Evolutionary conservation across 2,329 filamentous ascomycete species (phyloP).

Genomic region (Diaporthe eres): DNA sequence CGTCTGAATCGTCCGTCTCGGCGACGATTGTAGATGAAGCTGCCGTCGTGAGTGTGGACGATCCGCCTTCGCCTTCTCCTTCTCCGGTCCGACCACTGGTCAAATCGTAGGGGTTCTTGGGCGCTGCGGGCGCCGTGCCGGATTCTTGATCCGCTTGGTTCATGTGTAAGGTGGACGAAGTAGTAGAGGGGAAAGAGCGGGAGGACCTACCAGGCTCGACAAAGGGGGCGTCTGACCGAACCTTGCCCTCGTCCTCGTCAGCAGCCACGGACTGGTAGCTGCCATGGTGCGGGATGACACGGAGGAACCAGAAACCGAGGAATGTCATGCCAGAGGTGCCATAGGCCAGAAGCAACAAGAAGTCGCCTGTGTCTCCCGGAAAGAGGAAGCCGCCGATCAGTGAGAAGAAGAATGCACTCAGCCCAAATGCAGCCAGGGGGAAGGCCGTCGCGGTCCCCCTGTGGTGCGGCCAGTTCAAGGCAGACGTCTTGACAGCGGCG

Average conservation of each 20-base stretch:
- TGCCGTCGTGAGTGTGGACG: slow-evolving; percentile 43
- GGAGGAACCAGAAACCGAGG: slow-evolving; percentile 86
- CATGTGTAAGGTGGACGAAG: slow-evolving; percentile 48
- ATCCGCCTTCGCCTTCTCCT: slow-evolving; percentile 23
- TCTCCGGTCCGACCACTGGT: slow-evolving; percentile 40
- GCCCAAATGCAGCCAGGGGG: slow-evolving; percentile 90
- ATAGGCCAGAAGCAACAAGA: slow-evolving; percentile 83
- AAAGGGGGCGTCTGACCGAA: slow-evolving; percentile 58
- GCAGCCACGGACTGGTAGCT: slow-evolving; percentile 70
- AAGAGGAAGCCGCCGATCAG: slow-evolving; percentile 82
- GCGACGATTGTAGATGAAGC: slow-evolving; percentile 42
- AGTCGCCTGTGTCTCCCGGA: slow-evolving; percentile 84
- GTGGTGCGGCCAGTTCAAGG: slow-evolving; percentile 91
- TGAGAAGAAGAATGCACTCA: slow-evolving; percentile 98
- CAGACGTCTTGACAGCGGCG: slow-evolving; percentile 87
- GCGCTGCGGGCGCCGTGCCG: slow-evolving; percentile 19
- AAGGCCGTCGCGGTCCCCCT: slow-evolving; percentile 95
- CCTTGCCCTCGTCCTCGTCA: slow-evolving; percentile 46
- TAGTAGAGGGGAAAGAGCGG: slow-evolving; percentile 53
- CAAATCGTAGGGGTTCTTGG: slow-evolving; percentile 35
- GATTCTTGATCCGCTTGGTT: slow-evolving; percentile 44
- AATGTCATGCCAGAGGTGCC: slow-evolving; percentile 85
- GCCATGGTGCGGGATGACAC: slow-evolving; percentile 74
- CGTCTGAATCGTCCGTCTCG: slow-evolving; percentile 68
- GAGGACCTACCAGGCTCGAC: slow-evolving; percentile 57